Conservation (phyloP, 768 basidiomycete species). For the Chalciporus sphaerocephalus region DNA sequence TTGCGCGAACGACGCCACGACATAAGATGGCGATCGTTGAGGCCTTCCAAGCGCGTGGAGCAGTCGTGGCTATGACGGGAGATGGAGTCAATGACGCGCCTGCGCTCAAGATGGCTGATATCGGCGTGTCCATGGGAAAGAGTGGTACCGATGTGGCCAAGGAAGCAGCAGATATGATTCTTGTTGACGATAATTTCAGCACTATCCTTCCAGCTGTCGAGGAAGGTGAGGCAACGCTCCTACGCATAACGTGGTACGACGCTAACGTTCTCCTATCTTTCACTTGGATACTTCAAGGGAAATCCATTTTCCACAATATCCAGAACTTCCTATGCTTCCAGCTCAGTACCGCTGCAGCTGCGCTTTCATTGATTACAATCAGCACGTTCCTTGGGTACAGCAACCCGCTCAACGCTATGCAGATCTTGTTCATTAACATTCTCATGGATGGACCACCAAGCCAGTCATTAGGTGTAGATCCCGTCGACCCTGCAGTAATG, state of each 20-base stretch:
- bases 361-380: slow-evolving; percentile 89
- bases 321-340: slow-evolving; percentile 98
- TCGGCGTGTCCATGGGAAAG: slow-evolving; percentile 96
- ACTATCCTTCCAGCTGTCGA: slow-evolving; percentile 93
- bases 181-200: slow-evolving; percentile 96
- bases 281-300: slow-evolving; percentile 45
- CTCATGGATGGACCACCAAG: slow-evolving; percentile 98
- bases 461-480: slow-evolving; percentile 94
- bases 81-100: slow-evolving; percentile 98
- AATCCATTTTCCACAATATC: slow-evolving; percentile 98
- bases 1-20: slow-evolving; percentile 91
- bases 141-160: slow-evolving; percentile 99
- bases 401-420: slow-evolving; percentile 96
- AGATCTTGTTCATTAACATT: slow-evolving; percentile 99
- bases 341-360: slow-evolving; percentile 94
- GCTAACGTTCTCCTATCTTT: not conserved
- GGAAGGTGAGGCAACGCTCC: slow-evolving; percentile 53
- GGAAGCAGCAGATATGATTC: slow-evolving; percentile 94
- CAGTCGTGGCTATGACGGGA: slow-evolving; percentile 95
- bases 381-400: slow-evolving; percentile 86
- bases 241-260: not conserved
- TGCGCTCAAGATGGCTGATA: slow-evolving; percentile 95
- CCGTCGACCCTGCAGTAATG: slow-evolving; percentile 92
- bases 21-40: slow-evolving; percentile 98
- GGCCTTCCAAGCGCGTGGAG: slow-evolving; percentile 86